Evolutionary conservation across 148 eudicot genomes (phyloP), one percentile per base, ranked within the genome.

Genomic region (Cornus kousa): DNA sequence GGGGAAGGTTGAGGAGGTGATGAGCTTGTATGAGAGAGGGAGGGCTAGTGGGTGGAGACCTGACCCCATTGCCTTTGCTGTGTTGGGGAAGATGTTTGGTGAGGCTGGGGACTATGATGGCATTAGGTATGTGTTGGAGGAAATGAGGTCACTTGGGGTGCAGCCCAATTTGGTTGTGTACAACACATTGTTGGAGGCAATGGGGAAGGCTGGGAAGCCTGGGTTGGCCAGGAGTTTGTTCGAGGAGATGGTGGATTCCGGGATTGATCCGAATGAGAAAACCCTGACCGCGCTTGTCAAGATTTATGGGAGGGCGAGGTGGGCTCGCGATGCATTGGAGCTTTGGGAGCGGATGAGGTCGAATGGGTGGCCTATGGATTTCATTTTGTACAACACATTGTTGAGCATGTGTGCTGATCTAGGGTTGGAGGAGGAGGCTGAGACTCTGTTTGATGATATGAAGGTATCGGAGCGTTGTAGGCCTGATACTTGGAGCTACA

Each of bases 391-490:
- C 77, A 97, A 97, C 79, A 88, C 99, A 2, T 86, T 97, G 87
- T 72, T 97, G 84, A 97, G 98, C 73, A 97, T 94, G 98, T 97
- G 98, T 86, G 99, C 98, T 0, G 99, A 97, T 87, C 86, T 94
- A 17, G 99, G 99, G 55, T 84, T 92, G 72, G 93, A 89, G 74
- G 98, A 92, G 64, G 99, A 92, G 77, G 98, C 93, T 0, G 99
- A 94, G 84, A 87, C 31, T 64, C 85, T 97, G 32, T 97, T 97
- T 71, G 94, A 90, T 62, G 98, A 97, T 78, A 94, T 94, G 99
- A 97, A 91, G 83, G 83, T 73, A 17, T 91, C 92, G 2, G 83
- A 86, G 79, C 80, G 76, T 40, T 86, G 89, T 85, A 90, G 73
- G 74, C 99, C 98, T 0, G 98, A 97, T 86, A 90, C 88, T 82